Evolutionary conservation across 1,139 yeast species (phyloP).

Genomic region (Geotrichum europaeum): DNA sequence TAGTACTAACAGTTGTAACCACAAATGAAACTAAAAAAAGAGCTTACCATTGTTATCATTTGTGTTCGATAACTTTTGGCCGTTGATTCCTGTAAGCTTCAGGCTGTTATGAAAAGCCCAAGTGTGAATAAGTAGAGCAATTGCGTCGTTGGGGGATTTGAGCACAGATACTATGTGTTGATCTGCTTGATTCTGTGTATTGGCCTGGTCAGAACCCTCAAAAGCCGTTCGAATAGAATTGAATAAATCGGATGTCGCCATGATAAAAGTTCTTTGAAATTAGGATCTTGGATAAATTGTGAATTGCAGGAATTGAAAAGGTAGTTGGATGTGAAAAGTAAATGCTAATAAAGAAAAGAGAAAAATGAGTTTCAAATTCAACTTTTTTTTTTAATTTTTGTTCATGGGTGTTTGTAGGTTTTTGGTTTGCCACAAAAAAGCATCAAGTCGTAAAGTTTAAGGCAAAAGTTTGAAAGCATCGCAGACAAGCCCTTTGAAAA

Average conservation of each 20-base stretch:
- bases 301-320: background rate
- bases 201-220: background rate
- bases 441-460: too few species aligned
- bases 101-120: slow-evolving; percentile 6
- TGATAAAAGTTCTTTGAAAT: background rate
- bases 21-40: background rate
- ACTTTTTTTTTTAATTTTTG: too few species aligned
- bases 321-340: background rate
- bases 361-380: too few species aligned
- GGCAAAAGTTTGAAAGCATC: too few species aligned
- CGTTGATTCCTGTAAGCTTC: slow-evolving; percentile 1
- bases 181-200: background rate
- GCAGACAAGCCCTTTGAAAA: too few species aligned
- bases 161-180: background rate
- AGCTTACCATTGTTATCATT: slow-evolving; percentile 1
- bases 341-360: background rate
- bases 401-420: too few species aligned
- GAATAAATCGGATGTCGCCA: background rate
- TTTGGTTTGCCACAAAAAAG: too few species aligned
- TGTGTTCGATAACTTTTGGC: background rate
- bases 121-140: slow-evolving; percentile 9
- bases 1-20: background rate
- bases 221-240: slow-evolving; percentile 2
- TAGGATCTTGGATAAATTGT: background rate
- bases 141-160: slow-evolving; percentile 12